These are phyloP conservation scores for Blastocystis hominis DNA, from an alignment of 352 stramenopile genomes.

Conservation along the genomic window DNA sequence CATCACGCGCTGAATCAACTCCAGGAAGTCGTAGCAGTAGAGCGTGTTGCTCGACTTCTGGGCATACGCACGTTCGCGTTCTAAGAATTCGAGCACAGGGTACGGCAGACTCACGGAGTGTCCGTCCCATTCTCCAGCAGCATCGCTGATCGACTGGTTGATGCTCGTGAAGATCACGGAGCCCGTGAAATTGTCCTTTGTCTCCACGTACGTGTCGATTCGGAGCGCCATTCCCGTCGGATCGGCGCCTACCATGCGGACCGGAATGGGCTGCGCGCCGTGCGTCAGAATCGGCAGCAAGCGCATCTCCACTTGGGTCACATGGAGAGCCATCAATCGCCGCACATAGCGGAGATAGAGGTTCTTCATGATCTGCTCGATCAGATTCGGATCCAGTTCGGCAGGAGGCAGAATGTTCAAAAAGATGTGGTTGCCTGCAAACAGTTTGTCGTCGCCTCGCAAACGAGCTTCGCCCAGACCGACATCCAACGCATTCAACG, in stretches of 20 bases:
- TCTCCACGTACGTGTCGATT: constrained; percentile 96
- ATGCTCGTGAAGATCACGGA: constrained; percentile 61
- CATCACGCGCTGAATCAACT: constrained; percentile 90
- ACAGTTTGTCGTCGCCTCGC: constrained; percentile 68
- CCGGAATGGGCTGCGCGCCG: constrained; percentile 82
- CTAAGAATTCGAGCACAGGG: constrained; percentile 84
- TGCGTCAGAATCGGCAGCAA: constrained; percentile 69
- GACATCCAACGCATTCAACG: constrained; percentile 89
- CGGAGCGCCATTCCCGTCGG: constrained; percentile 96
- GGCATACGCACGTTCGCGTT: constrained; percentile 80
- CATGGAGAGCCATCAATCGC: constrained; percentile 77
- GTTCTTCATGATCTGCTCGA: constrained; percentile 83
- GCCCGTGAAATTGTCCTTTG: constrained; percentile 67
- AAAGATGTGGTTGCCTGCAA: constrained; percentile 96
- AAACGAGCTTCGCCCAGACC: constrained; percentile 81
- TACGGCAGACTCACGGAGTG: constrained; percentile 88
- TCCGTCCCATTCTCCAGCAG: constrained; percentile 80
- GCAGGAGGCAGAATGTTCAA: constrained; percentile 90
- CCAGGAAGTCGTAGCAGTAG: constrained; percentile 97
- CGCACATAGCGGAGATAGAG: constrained; percentile 75
- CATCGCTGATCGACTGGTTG: constrained; percentile 77
- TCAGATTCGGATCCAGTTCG: constrained; percentile 81
- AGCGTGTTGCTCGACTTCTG: constrained; percentile 79
- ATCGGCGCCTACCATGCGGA: constrained; percentile 88
- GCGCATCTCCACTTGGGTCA: constrained; percentile 91